Evolutionary conservation across 352 stramenopile species (phyloP).

Genomic region (Chrysophaeum taylorii): DNA sequence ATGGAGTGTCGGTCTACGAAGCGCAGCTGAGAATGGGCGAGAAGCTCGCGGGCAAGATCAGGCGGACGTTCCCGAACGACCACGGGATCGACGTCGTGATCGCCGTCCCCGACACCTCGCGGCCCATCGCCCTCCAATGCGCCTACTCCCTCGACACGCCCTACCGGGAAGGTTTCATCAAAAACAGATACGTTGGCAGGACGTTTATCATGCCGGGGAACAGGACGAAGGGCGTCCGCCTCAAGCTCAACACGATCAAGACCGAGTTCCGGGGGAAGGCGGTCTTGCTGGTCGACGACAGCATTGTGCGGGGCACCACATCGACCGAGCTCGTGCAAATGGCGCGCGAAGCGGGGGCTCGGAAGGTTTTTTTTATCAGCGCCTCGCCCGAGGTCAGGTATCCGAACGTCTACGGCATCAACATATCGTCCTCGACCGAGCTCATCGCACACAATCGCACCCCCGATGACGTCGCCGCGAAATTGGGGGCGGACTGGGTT

Average conservation of each 20-base stretch:
- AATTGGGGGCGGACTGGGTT: constrained; percentile 88
- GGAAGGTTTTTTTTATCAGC: constrained; percentile 89
- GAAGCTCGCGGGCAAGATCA: constrained; percentile 90
- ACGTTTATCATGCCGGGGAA: constrained; percentile 99
- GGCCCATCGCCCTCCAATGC: constrained; percentile 84
- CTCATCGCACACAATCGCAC: constrained; percentile 90
- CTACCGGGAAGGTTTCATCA: constrained; percentile 96
- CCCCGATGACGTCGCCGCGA: constrained; percentile 79
- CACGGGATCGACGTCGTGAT: constrained; percentile 96
- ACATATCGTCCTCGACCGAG: constrained; percentile 94
- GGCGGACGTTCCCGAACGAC: constrained; percentile 63
- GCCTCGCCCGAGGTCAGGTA: constrained; percentile 91
- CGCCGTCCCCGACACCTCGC: constrained; percentile 93
- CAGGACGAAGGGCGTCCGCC: constrained; percentile 86
- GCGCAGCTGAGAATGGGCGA: constrained; percentile 93
- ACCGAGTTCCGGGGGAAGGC: constrained; percentile 75
- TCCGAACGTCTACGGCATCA: constrained; percentile 99
- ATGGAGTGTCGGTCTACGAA: constrained; percentile 95
- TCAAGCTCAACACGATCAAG: constrained; percentile 97
- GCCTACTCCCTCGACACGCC: constrained; percentile 65
- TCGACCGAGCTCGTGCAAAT: constrained; percentile 96
- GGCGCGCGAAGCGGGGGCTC: constrained; percentile 90
- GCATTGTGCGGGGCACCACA: constrained; percentile 95
- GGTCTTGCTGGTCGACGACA: constrained; percentile 97
- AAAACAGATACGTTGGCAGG: constrained; percentile 95